phyloP scores from a whole-genome alignment of 768 basidiomycete species.

The Melanogaster broomeanus region DNA sequence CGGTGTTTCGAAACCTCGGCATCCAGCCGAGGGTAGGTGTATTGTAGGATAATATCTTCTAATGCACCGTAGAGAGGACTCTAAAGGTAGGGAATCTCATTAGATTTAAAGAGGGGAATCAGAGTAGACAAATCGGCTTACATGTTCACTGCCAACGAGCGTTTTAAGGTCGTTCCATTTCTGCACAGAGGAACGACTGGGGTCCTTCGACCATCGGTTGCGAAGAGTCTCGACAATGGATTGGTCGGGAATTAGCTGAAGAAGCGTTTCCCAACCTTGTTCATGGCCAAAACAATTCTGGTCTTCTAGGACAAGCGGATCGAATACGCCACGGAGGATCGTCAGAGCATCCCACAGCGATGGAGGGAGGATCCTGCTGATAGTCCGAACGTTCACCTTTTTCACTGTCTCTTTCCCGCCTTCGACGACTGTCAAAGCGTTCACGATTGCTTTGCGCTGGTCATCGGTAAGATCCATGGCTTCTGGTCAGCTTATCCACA shows the following conservation, averaged over 20 bases:
- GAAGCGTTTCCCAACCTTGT: conserved; percentile 71
- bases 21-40: conserved; percentile 95
- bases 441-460: conserved; percentile 83
- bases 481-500: conserved; percentile 91
- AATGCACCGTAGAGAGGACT: conserved; percentile 48
- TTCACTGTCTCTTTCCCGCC: conserved; percentile 81
- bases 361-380: conserved; percentile 61
- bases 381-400: conserved; percentile 70
- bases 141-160: conserved; percentile 34
- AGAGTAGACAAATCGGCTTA: conserved; percentile 22
- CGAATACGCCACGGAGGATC: conserved; percentile 58
- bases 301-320: conserved; percentile 68
- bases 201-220: conserved; percentile 57
- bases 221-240: conserved; percentile 49
- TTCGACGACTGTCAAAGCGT: conserved; percentile 81
- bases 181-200: conserved; percentile 55
- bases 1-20: conserved; percentile 97
- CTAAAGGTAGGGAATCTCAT: conserved; percentile 3
- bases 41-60: conserved; percentile 89
- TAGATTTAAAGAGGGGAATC: background rate
- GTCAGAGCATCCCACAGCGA: conserved; percentile 59
- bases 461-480: conserved; percentile 93
- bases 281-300: conserved; percentile 80
- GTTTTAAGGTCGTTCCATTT: conserved; percentile 75
- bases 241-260: conserved; percentile 73